These are phyloP conservation scores for Penicillium sp. DNA, from an alignment of 2,329 filamentous ascomycete species.

Conservation along the genomic window DNA sequence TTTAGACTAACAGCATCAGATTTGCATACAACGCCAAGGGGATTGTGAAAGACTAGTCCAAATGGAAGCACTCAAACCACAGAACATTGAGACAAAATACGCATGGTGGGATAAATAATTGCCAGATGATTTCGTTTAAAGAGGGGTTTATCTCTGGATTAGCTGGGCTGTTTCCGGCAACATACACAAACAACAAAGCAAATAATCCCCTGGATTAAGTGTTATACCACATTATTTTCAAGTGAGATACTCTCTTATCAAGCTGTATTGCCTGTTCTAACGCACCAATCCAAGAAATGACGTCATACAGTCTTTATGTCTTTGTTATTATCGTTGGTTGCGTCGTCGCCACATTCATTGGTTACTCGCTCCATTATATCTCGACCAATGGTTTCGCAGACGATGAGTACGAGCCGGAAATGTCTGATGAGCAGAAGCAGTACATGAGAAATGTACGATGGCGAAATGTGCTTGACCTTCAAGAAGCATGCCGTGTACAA, in stretches of 20 bases:
- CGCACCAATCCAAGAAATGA: background rate
- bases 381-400: constrained; percentile 5
- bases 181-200: background rate
- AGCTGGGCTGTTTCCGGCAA: background rate
- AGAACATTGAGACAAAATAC: background rate
- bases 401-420: background rate
- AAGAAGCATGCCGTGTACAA: background rate
- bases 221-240: background rate
- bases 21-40: background rate
- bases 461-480: background rate
- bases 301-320: constrained; percentile 4
- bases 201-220: background rate
- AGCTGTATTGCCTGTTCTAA: background rate
- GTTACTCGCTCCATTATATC: constrained; percentile 3
- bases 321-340: constrained; percentile 6
- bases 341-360: background rate
- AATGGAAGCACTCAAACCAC: background rate
- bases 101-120: background rate
- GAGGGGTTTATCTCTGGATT: background rate
- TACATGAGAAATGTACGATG: constrained; percentile 5
- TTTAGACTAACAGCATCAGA: background rate
- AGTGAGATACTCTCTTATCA: background rate
- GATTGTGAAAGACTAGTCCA: background rate
- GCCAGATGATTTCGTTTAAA: background rate
- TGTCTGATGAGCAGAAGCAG: background rate